Base-by-base conservation (phyloP, 768 basidiomycete genomes). In the Collybia sp. region DNA sequence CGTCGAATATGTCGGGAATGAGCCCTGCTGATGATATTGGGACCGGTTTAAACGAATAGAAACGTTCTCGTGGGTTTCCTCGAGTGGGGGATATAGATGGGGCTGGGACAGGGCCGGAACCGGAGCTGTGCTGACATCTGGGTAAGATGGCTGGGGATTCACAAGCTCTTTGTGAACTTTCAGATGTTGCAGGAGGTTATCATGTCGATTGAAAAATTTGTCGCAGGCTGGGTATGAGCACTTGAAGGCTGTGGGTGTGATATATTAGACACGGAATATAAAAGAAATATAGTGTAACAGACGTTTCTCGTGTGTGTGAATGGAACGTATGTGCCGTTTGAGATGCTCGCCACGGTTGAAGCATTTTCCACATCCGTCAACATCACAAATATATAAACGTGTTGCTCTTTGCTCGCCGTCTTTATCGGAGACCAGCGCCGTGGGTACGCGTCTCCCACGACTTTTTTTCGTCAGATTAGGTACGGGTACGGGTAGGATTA, bases 401-500 rank as follows among this genome's bases (percentile, higher is more conserved):
- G 50, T 48, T 20, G 58, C 58, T 39, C 55, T 59, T 40, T 52
- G 43, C 13, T 54, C 49, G 12, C 19, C 36, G 6, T 54, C 50
- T 20, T 30, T 33, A 11, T 52, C 51, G 12, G 38, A 36, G 11
- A 50, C 47, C 9, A 53, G 32, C 43, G 66, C 66, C 2, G 82
- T 87, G 4, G 86, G 87, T 16, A 89, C 87, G 48, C 83, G 76
- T 32, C 87, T 78, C 11, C 87, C 87, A 43, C 87, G 79, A 54
- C 83, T 85, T 68, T 85, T 87, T 71, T 88, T 89, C 38, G 82
- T 88, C 50, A 89, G 59, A 62, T 86, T 84, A 31, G 86, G 85
- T 35, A 88, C 83, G 11, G 85, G 85, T 19, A 82, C 71, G 17
- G 85, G 85, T 40, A 81, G 73, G 5, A 74, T 70, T 10, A 75